phyloP scores from a whole-genome alignment of 129 eudicot genomes.

The Cynara cardunculus region DNA sequence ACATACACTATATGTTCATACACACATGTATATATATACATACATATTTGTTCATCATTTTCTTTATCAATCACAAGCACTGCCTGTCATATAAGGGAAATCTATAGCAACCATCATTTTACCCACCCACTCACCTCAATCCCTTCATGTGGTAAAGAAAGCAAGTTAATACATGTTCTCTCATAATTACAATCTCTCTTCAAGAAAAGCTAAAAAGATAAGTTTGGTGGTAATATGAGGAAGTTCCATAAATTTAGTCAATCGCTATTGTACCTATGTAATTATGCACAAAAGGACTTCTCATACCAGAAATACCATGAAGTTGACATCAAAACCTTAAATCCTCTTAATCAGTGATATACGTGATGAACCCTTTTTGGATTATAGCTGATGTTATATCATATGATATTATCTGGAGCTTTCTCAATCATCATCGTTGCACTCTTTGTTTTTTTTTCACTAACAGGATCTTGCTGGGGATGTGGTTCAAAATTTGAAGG shows the following conservation, averaged over 20 bases:
- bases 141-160: background rate
- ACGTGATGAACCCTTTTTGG: background rate
- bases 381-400: background rate
- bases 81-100: background rate
- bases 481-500: slow-evolving; percentile 62
- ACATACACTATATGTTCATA: background rate
- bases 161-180: background rate
- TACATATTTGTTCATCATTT: background rate
- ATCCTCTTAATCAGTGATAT: background rate
- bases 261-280: background rate
- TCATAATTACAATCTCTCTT: background rate
- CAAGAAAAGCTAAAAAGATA: background rate
- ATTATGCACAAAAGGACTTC: background rate
- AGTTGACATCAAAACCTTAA: too few species aligned
- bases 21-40: too few species aligned
- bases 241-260: too few species aligned
- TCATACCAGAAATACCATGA: background rate
- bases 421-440: background rate
- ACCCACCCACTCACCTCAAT: background rate
- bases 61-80: background rate
- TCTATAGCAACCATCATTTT: background rate
- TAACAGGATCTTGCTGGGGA: slow-evolving; percentile 96
- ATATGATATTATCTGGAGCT: background rate
- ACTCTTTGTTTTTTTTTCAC: background rate
- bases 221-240: too few species aligned